A percentile compares a stretch with the other conserved stretches of the same genome.
These are phyloP conservation scores for Polytrichum formosum DNA, from an alignment of 225 moss, liverwort and hornwort species.

Conservation along the genomic window DNA sequence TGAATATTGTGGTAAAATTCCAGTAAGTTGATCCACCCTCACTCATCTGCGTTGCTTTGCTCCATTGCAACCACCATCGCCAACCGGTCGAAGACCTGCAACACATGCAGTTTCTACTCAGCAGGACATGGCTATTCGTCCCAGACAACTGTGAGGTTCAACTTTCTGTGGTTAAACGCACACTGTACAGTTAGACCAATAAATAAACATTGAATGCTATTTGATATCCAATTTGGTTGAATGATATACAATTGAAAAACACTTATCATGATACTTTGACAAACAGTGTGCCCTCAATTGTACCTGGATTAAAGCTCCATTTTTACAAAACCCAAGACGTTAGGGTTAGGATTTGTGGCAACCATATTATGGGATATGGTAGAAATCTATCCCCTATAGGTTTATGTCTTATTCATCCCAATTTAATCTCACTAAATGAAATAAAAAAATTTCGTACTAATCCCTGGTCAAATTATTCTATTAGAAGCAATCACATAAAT, in stretches of 20 bases:
- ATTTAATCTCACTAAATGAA: no score
- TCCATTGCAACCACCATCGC: slow-evolving; percentile 80
- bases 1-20: not conserved
- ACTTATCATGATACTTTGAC: not conserved
- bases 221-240: no score
- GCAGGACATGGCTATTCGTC: not conserved
- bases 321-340: no score
- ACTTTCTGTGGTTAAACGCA: not conserved
- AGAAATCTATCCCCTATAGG: no score
- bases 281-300: not conserved
- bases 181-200: not conserved
- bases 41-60: slow-evolving; percentile 68
- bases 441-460: no score
- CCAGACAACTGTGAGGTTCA: not conserved
- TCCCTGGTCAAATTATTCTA: no score
- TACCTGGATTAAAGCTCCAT: no score
- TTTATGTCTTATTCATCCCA: no score
- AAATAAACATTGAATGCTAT: not conserved
- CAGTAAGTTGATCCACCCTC: not conserved
- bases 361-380: no score
- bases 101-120: not conserved
- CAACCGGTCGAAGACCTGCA: slow-evolving; percentile 72
- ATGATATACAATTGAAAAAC: not conserved
- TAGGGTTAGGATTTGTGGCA: no score
- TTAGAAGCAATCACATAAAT: no score